Evolutionary conservation across 139 green algal species (phyloP).

Genomic region (Tetradesmus lagerheimii): DNA sequence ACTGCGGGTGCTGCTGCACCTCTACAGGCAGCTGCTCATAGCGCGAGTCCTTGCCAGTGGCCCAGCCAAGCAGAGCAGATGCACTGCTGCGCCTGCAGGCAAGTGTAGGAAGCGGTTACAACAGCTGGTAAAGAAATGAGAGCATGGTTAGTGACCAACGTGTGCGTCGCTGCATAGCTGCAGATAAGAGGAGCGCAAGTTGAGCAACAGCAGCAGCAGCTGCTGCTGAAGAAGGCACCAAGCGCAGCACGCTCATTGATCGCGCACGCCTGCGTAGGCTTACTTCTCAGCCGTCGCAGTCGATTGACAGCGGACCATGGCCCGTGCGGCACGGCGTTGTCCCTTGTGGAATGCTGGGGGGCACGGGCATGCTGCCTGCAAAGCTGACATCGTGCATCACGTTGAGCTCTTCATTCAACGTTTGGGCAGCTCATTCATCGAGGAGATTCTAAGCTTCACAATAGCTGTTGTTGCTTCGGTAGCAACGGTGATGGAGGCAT

Average conservation of each 20-base stretch:
- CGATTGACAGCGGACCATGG: neutral
- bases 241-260: neutral
- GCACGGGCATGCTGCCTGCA: neutral
- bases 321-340: neutral
- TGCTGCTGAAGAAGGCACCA: neutral
- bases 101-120: no score
- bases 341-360: neutral
- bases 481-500: no score
- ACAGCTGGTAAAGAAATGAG: no score
- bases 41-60: neutral
- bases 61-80: conserved; percentile 12
- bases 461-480: no score
- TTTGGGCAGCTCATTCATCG: no score
- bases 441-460: no score
- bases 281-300: neutral
- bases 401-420: no score
- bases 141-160: no score
- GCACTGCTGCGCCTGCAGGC: neutral
- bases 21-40: neutral
- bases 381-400: neutral
- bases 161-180: neutral
- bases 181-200: neutral
- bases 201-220: neutral
- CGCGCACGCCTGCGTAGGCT: neutral
- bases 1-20: conserved; percentile 2